Evolutionary conservation across 2,329 filamentous ascomycete genomes (phyloP), one percentile per base, ranked within the genome.

Genomic region (Trichoderma sp.): DNA sequence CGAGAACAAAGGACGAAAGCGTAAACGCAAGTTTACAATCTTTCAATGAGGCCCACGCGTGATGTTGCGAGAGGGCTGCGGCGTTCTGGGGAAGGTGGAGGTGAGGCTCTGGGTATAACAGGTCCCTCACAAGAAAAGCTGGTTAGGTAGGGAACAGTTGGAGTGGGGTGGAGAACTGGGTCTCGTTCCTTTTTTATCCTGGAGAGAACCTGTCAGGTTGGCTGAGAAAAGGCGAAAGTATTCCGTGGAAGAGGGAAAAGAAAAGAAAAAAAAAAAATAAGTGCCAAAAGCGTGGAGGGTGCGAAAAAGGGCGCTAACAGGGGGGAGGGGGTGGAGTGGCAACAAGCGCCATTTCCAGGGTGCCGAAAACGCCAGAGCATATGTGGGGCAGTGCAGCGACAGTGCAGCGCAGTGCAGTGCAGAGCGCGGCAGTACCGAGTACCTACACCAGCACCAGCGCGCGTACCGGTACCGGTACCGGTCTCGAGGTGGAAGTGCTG

Each of bases 101-200:
- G 65, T 78, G 77, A 77, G 74, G 77, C 75, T 75, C 75, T 76
- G 69, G 73, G 75, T 76, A 78, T 41, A 60, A 72, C 68, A 76
- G 56, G 55, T 54, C 63, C 65, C 65, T 66, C 64, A 58, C 50
- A 28, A 64, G 39, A 66, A 65, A 63, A 65, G 65, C 26, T 79
- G 78, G 76, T 79, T 76, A 77, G 78, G 78, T 50, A 60, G 57
- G 57, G 78, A 76, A 80, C 77, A 77, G 75, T 77, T 77, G 74
- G 75, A 77, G 79, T 80, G 79, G 75, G 77, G 79, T 80, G 79
- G 79, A 78, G 78, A 80, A 78, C 72, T 75, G 77, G 77, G 74
- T 77, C 78, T 77, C 71, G 74, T 74, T 75, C 73, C 75, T 78
- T 78, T 78, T 78, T 78, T 77, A 69, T 68, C 66, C 64, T 63